Evolutionary conservation across 192 early-diverging fungal genomes (phyloP).

Genomic region (Fimicolochytrium jonesii): DNA sequence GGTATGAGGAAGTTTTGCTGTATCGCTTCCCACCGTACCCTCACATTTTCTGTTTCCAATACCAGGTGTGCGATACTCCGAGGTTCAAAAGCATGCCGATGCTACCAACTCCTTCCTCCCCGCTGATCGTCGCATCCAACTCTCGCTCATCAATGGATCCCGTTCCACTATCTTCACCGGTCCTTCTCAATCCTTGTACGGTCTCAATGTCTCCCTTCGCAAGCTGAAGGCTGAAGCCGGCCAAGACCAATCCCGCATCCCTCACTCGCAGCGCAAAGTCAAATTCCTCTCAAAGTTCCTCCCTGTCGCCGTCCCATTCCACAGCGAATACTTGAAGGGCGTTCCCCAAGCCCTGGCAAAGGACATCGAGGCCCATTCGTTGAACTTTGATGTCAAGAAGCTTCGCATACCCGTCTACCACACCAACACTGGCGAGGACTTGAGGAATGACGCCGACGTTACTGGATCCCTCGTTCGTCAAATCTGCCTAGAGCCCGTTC

Average conservation of each 20-base stretch:
- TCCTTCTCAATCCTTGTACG: constrained; percentile 85
- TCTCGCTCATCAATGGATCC: constrained; percentile 89
- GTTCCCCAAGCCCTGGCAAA: constrained; percentile 60
- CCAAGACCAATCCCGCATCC: constrained; percentile 84
- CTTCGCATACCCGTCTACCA: constrained; percentile 75
- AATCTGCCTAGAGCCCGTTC: constrained; percentile 64
- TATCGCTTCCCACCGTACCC: background rate
- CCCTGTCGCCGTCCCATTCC: constrained; percentile 90
- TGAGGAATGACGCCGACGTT: constrained; percentile 52
- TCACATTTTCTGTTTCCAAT: background rate
- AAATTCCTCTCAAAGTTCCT: constrained; percentile 89
- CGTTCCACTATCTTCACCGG: constrained; percentile 87
- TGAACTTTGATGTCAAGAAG: constrained; percentile 60
- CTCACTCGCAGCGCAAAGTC: constrained; percentile 83
- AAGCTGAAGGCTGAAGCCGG: constrained; percentile 85
- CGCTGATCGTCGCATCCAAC: constrained; percentile 73
- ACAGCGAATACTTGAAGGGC: constrained; percentile 70
- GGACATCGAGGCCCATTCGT: constrained; percentile 63
- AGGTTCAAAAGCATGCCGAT: constrained; percentile 81
- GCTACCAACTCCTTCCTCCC: constrained; percentile 84
- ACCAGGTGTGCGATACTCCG: constrained; percentile 69
- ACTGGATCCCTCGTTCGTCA: constrained; percentile 66
- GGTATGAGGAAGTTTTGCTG: constrained; percentile 26
- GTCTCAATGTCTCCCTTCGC: constrained; percentile 84
- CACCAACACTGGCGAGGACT: constrained; percentile 75